phyloP scores from a whole-genome alignment of 805 yeast species.

The Ogataea minuta region DNA sequence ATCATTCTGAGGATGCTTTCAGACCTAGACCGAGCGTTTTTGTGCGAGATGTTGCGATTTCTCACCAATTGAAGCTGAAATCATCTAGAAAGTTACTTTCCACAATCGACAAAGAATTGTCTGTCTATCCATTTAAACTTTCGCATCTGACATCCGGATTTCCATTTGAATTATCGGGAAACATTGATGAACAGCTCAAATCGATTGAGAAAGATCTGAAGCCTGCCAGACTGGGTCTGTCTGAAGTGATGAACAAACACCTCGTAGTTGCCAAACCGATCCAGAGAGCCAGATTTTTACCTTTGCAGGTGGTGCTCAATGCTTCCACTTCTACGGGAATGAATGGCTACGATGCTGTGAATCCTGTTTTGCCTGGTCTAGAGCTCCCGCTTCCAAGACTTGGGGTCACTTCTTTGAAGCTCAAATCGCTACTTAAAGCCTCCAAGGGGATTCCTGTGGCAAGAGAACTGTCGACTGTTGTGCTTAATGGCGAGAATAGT shows the following conservation, averaged over 20 bases:
- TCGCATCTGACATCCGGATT: conserved; percentile 62
- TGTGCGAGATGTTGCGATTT: conserved; percentile 83
- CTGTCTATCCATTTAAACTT: conserved; percentile 91
- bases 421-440: conserved; percentile 59
- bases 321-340: conserved; percentile 65
- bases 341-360: conserved; percentile 63
- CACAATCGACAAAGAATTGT: conserved; percentile 65
- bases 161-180: conserved; percentile 49
- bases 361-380: conserved; percentile 65
- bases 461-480: conserved; percentile 76
- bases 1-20: conserved; percentile 50
- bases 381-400: conserved; percentile 74
- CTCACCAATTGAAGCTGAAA: conserved; percentile 71
- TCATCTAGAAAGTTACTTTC: conserved; percentile 69
- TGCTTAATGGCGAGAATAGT: conserved; percentile 44
- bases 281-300: conserved; percentile 68
- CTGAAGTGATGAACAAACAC: conserved; percentile 78
- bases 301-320: conserved; percentile 62
- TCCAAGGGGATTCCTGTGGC: conserved; percentile 59
- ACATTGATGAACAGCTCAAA: conserved; percentile 41
- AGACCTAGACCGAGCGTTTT: conserved; percentile 67
- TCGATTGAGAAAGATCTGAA: conserved; percentile 53
- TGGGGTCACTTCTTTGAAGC: conserved; percentile 66
- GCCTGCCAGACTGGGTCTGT: conserved; percentile 68
- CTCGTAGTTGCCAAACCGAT: conserved; percentile 73